Evolutionary conservation across 257 asterid genomes (phyloP), one percentile per base, ranked within the genome.

Genomic region (Echites panduratus): DNA sequence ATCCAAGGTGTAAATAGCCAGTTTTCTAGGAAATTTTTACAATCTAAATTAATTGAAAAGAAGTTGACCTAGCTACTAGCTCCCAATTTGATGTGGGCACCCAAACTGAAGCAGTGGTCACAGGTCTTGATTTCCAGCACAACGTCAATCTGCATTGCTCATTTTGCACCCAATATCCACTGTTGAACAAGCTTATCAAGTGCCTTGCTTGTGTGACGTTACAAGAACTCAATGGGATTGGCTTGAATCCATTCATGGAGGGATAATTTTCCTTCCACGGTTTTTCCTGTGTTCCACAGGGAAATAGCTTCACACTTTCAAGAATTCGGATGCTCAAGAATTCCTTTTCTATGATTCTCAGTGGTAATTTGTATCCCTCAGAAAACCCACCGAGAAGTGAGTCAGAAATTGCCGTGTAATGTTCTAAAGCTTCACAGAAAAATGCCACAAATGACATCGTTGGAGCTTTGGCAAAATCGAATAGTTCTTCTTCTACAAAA

Each of bases 91-190:
- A 11, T 13, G 24, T 71, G 29, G 87, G 85, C 61, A 70, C 83
- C 87, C 85, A 83, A 70, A 83, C 68, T 29, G 85, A 78, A 70
- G 85, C 85, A 9, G 76, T 73, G 59, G 70, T 70, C 76, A 83
- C 73, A 40, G 78, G 79, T 74, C 83, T 80, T 48, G 87, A 80
- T 75, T 80, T 83, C 87, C 87, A 83, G 56, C 77, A 72, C 78
- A 83, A 71, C 3, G 71, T 26, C 75, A 83, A 70, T 47, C 78
- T 69, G 56, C 74, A 66, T 26, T 73, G 65, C n/a, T 78, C 85
- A 80, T 83, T 41, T 71, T 78, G 81, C 76, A 80, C 83, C 85
- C 87, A 80, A 56, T 78, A 83, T 5, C 74, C 84, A 47, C 84
- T 81, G 66, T 50, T 76, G 38, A 78, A 83, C 70, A 83, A 54